Base-by-base conservation (phyloP, 2,329 filamentous ascomycete species). In the Fusarium pseudograminearum region DNA sequence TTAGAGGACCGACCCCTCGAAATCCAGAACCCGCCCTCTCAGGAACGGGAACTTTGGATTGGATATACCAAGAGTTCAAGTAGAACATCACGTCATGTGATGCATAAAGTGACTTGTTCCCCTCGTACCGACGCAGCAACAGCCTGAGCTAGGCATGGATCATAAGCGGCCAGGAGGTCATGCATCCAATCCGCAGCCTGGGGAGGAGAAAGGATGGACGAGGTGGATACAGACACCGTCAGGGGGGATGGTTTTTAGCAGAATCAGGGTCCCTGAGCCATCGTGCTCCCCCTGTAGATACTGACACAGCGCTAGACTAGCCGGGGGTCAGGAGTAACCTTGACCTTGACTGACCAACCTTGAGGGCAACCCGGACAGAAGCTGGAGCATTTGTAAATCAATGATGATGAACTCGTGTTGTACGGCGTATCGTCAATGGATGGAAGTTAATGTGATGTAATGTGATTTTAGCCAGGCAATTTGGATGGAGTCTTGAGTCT, bases 1-100 rank as follows among this genome's bases (percentile, higher is more conserved):
- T 73, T 73, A 45, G 69, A 73, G 71, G 71, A 71, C 65, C 68
- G 56, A 41, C 65, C 56, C 65, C 61, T 73, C 58, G 62, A 65
- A 58, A 59, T 63, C 64, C 57, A 57, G 61, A 71, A 61, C 46
- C 61, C 56, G 68, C 44, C 46, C 34, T 59, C 40, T 48, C 42
- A 57, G 59, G 67, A 65, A 58, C 53, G 36, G 26, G 28, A 48
- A 36, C 5, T 44, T 26, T 73, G 62, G 52, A 24, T 60, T 48
- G 61, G 26, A 44, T 44, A 28, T 57, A 74, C 61, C 30, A 42
- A 9, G 11, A 11, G 15, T 16, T 12, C n/a, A 73, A 42, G 71
- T 73, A 73, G 54, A 48, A 20, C 46, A 40, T 41, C 26, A 51
- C 38, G 55, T 45, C 36, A 44, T 38, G 55, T 56, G 50, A 38